Conservation (phyloP, 2,329 filamentous ascomycete genomes). For the Beauveria pseudobassiana region DNA sequence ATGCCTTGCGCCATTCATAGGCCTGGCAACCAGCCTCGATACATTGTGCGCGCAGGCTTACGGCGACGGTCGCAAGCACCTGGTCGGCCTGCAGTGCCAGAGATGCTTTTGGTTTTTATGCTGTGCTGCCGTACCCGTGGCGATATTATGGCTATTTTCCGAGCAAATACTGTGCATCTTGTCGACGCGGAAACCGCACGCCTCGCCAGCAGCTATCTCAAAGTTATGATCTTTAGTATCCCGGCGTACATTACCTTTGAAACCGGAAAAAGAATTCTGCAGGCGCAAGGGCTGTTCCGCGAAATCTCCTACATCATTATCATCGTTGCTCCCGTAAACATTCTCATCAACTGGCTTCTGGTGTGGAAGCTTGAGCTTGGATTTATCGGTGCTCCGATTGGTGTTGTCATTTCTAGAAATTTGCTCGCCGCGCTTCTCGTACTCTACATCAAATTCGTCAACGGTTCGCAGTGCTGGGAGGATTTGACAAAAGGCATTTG, state of each 20-base stretch:
- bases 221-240: constrained; percentile 64
- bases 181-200: constrained; percentile 52
- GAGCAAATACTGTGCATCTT: constrained; percentile 45
- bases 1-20: constrained; percentile 69
- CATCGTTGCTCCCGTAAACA: constrained; percentile 68
- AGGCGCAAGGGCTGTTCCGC: constrained; percentile 74
- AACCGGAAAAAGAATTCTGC: constrained; percentile 70
- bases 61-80: constrained; percentile 78
- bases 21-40: constrained; percentile 81
- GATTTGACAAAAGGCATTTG: constrained; percentile 63
- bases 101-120: constrained; percentile 74
- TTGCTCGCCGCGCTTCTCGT: constrained; percentile 68
- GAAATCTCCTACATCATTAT: constrained; percentile 71
- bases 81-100: constrained; percentile 78
- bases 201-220: constrained; percentile 67
- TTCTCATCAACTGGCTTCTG: constrained; percentile 69
- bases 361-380: constrained; percentile 64
- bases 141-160: constrained; percentile 62
- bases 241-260: constrained; percentile 74
- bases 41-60: constrained; percentile 92
- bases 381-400: constrained; percentile 75
- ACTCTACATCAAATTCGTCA: constrained; percentile 66
- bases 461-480: constrained; percentile 75
- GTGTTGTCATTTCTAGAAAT: constrained; percentile 70
- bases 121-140: constrained; percentile 65